Base-by-base conservation (phyloP, 75 land plant genomes). In the Selaginella moellendorffii region DNA sequence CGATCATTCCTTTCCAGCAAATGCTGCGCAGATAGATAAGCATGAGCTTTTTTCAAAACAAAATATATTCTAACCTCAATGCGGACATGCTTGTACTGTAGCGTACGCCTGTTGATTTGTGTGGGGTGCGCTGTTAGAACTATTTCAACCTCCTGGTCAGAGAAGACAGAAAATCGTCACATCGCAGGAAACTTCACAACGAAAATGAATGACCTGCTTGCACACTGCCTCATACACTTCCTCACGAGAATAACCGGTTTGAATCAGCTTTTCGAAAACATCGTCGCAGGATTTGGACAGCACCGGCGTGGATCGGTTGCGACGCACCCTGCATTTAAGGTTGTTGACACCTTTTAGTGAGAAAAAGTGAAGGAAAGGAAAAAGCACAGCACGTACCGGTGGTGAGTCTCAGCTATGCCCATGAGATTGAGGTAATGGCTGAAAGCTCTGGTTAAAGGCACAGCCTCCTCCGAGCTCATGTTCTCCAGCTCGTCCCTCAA, bases 111-210 rank as follows among this genome's bases (percentile, higher is more conserved):
- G 52, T 85, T 83, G 63, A 85, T 88, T 75, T 92, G 97, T 31
- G 97, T 92, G 23, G 97, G 97, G 81, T 92, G 97, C 30, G 97
- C 97, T 36, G 97, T 92, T 31, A 92, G 81, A 51, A 92, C 97
- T 74, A 92, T 88, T 31, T 88, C 97, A 66, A 92, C 85, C 71
- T 76, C 90, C 97, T 92, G 26, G 21, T 8, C 61, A 20, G 8
- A 26, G 12, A 22, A n/a, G 31, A 18, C 51, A 46, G n/a, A n/a
- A n/a, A n/a, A n/a, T n/a, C n/a, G n/a, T n/a, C n/a, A n/a, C n/a
- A n/a, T n/a, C n/a, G n/a, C n/a, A 36, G 14, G 14, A 36, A 36
- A 36, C 46, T 5, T 56, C 59, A 56, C 8, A 8, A 21, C 8
- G 23, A 56, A 21, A 8, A 56, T 56, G 19, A 8, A 21, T 21